phyloP scores from a whole-genome alignment of 78 protist genomes.

The Dictyostelium citrinum region DNA sequence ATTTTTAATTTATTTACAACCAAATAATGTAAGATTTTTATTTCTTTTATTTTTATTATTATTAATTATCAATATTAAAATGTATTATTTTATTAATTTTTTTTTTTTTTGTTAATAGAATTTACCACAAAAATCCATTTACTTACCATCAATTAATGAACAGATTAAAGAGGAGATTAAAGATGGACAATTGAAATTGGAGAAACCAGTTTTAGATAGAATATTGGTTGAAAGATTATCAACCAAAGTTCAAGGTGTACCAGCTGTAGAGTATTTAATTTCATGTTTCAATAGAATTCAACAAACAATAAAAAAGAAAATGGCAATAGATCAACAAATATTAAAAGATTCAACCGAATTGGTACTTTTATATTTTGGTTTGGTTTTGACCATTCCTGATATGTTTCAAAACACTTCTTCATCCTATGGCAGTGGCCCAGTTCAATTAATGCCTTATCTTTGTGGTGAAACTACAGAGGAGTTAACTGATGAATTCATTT shows the following conservation, averaged over 20 bases:
- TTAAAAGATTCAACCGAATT: conserved; percentile 32
- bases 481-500: conserved; percentile 27
- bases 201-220: conserved; percentile 21
- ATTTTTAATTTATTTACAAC: conserved; percentile 22
- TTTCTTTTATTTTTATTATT: not conserved
- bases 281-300: conserved; percentile 24
- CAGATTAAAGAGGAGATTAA: conserved; percentile 10
- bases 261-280: conserved; percentile 35
- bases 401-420: conserved; percentile 46
- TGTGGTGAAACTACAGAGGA: conserved; percentile 38
- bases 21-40: not conserved
- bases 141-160: conserved; percentile 8
- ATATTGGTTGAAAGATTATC: conserved; percentile 56
- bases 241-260: not conserved
- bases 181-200: not conserved
- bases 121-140: not conserved
- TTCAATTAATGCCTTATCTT: conserved; percentile 38
- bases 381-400: conserved; percentile 40
- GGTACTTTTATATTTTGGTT: conserved; percentile 41
- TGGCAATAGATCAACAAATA: not conserved
- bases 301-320: conserved; percentile 13
- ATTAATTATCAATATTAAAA: not conserved
- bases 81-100: not conserved
- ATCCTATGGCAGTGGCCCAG: conserved; percentile 33
- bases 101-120: not conserved